A percentile compares a stretch with the other conserved stretches of the same genome.
Evolutionary conservation across 352 stramenopile species (phyloP).

Genomic region (Aphanomyces cochlioides): DNA sequence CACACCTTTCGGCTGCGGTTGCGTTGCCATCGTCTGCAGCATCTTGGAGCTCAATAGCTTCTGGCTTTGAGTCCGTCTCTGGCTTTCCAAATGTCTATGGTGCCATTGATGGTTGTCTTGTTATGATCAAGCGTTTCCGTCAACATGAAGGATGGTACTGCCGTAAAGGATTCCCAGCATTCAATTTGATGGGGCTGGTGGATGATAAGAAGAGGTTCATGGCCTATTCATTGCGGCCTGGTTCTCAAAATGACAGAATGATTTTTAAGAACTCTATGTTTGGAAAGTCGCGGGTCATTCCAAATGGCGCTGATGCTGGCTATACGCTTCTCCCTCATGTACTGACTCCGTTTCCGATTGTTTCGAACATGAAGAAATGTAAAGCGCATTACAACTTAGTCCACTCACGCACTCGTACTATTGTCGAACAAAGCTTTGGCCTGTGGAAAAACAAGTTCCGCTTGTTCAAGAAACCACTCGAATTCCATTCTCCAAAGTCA

Average conservation of each 20-base stretch:
- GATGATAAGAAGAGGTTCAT: slow-evolving; percentile 26
- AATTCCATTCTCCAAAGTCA: background rate
- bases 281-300: background rate
- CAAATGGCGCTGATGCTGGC: background rate
- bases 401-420: slow-evolving; percentile 13
- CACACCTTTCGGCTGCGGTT: background rate
- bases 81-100: slow-evolving; percentile 23
- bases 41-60: background rate
- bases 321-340: slow-evolving; percentile 11
- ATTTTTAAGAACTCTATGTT: slow-evolving; percentile 15
- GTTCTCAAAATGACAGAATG: slow-evolving; percentile 15
- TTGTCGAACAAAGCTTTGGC: slow-evolving; percentile 1
- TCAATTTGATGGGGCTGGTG: slow-evolving; percentile 26
- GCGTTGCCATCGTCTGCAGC: background rate
- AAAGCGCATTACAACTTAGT: slow-evolving; percentile 13
- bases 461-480: slow-evolving; percentile 11
- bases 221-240: slow-evolving; percentile 3
- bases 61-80: slow-evolving; percentile 4
- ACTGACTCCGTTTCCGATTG: slow-evolving; percentile 4
- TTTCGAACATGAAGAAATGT: background rate
- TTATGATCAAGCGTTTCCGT: slow-evolving; percentile 14
- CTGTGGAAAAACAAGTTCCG: slow-evolving; percentile 5
- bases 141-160: slow-evolving; percentile 30
- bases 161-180: slow-evolving; percentile 24
- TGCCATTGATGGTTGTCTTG: slow-evolving; percentile 24